These are phyloP conservation scores for Colletotrichum eleusines DNA, from an alignment of 2,329 filamentous ascomycete species.

Conservation along the genomic window DNA sequence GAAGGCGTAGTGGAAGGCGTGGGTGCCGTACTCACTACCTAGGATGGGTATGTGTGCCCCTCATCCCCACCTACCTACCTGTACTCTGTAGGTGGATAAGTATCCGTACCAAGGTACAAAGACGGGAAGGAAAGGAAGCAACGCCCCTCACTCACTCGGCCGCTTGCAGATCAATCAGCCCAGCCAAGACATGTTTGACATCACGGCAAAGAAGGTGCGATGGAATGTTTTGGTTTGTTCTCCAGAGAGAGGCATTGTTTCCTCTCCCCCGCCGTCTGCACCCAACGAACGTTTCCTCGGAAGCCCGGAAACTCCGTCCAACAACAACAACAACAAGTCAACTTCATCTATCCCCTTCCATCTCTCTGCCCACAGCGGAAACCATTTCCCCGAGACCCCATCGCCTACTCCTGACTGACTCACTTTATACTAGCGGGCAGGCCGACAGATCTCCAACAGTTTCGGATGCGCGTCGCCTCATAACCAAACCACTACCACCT, in stretches of 20 bases:
- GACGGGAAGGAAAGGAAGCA: constrained; percentile 7
- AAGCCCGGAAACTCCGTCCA: constrained; percentile 14
- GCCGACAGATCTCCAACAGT: constrained; percentile 7
- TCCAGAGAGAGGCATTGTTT: background rate
- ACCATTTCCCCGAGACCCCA: background rate
- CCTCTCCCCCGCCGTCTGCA: background rate
- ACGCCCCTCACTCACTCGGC: background rate
- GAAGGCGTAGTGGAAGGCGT: background rate
- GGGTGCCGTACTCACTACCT: too few species aligned
- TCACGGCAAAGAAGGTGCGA: background rate
- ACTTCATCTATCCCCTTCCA: background rate
- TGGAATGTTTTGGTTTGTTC: background rate
- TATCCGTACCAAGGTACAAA: background rate
- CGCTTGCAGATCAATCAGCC: background rate
- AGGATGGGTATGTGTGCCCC: too few species aligned
- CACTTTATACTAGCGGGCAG: constrained; percentile 1
- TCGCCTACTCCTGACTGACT: background rate
- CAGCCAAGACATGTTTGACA: background rate
- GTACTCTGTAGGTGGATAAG: too few species aligned
- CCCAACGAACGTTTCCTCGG: background rate
- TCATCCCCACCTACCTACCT: background rate
- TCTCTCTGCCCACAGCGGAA: too few species aligned
- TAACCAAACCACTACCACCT: background rate
- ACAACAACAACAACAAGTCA: background rate
- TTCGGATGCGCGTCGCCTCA: constrained; percentile 16